A percentile compares a stretch with the other conserved stretches of the same genome.
Conservation (phyloP, 2,329 filamentous ascomycete genomes). For the Venturia oleaginea region DNA sequence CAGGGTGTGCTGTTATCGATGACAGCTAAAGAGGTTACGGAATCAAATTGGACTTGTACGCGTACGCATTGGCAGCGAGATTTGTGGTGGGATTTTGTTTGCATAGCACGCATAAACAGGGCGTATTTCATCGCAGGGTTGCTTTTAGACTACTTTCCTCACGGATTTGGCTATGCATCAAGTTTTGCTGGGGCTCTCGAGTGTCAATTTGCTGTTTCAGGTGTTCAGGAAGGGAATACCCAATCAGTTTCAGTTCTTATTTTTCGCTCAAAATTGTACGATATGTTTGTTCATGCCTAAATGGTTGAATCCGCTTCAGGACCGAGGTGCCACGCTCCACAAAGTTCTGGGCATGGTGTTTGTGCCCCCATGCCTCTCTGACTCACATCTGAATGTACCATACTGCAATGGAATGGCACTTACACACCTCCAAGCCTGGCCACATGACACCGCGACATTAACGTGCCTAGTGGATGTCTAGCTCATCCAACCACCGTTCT, state of each 20-base stretch:
- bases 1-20: background rate
- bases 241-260: background rate
- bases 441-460: background rate
- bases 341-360: background rate
- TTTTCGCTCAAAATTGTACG: background rate
- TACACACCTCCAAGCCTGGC: background rate
- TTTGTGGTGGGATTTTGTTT: background rate
- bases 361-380: background rate
- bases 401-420: background rate
- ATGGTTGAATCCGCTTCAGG: background rate
- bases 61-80: background rate
- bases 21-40: background rate
- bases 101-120: background rate
- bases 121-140: background rate
- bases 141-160: conserved; percentile 3
- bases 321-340: background rate
- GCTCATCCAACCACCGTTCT: background rate
- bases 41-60: background rate
- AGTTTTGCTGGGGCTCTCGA: background rate
- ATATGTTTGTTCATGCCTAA: background rate
- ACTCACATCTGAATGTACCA: background rate
- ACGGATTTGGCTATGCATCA: background rate
- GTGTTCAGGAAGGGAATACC: conserved; percentile 5
- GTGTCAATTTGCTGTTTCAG: background rate
- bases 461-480: background rate